Conservation (phyloP, 257 asterid genomes). For the Nicotiana sylvestris region DNA sequence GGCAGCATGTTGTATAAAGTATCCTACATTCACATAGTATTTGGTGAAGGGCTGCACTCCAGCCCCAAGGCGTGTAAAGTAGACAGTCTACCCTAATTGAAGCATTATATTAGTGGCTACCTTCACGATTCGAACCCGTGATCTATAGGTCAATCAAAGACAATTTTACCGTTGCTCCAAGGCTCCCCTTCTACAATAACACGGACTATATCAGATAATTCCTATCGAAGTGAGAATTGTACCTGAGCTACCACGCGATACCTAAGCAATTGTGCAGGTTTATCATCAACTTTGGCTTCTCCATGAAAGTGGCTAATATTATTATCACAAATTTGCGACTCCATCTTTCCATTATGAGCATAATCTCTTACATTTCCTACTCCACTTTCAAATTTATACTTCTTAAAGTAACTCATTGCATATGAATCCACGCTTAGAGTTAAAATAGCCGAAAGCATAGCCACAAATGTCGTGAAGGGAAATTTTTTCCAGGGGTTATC, state of each 20-base stretch:
- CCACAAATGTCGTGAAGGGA: constrained; percentile 37
- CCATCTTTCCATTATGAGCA: neutral
- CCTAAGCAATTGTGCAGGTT: constrained; percentile 17
- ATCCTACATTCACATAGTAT: accelerated
- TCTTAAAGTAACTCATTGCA: constrained; percentile 31
- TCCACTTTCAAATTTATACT: neutral
- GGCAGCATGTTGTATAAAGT: too few species aligned
- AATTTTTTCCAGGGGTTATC: constrained; percentile 34
- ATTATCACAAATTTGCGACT: constrained; percentile 8
- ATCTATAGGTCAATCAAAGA: too few species aligned
- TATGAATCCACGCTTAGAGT: constrained; percentile 38
- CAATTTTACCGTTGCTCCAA: too few species aligned
- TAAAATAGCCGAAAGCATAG: constrained; percentile 33
- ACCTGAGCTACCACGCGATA: constrained; percentile 24
- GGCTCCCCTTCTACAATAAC: too few species aligned
- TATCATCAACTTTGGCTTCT: neutral
- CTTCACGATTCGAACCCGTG: too few species aligned
- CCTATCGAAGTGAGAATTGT: neutral
- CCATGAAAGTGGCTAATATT: neutral
- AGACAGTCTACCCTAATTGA: too few species aligned
- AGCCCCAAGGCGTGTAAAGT: too few species aligned
- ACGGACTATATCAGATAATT: too few species aligned
- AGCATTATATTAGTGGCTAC: too few species aligned
- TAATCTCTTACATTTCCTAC: neutral
- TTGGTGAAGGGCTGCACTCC: accelerated